Conservation (phyloP, 805 yeast genomes). For the Clavispora phyllophila region DNA sequence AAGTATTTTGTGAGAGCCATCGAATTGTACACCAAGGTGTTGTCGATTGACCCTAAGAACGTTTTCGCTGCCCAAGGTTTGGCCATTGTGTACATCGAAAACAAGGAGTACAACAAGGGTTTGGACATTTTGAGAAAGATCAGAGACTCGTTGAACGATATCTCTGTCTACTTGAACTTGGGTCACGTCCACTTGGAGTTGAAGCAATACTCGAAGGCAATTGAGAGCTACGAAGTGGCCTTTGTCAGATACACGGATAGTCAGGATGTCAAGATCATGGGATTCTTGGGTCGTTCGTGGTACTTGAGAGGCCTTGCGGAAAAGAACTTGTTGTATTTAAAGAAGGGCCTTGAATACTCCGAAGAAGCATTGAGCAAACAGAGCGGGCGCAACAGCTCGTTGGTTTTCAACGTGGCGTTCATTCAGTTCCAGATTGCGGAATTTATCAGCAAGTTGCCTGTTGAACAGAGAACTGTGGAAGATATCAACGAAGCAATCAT, state of each 20-base stretch:
- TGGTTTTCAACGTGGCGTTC: slow-evolving; percentile 76
- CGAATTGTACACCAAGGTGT: slow-evolving; percentile 83
- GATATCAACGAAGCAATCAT: slow-evolving; percentile 54
- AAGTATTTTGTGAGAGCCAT: slow-evolving; percentile 86
- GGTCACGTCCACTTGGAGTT: slow-evolving; percentile 85
- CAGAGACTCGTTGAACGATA: slow-evolving; percentile 83
- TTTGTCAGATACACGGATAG: slow-evolving; percentile 57
- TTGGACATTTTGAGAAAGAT: slow-evolving; percentile 82
- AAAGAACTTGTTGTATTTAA: slow-evolving; percentile 54
- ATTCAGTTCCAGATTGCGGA: slow-evolving; percentile 86
- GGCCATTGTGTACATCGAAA: slow-evolving; percentile 88
- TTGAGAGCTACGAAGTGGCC: slow-evolving; percentile 84
- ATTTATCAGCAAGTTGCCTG: slow-evolving; percentile 55
- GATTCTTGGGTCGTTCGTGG: slow-evolving; percentile 87
- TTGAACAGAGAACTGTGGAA: slow-evolving; percentile 53
- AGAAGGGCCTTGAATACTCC: slow-evolving; percentile 59
- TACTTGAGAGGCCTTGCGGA: slow-evolving; percentile 68
- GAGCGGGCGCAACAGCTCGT: slow-evolving; percentile 25
- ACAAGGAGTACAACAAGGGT: slow-evolving; percentile 68
- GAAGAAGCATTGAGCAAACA: slow-evolving; percentile 45
- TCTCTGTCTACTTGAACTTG: slow-evolving; percentile 74
- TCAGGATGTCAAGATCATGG: slow-evolving; percentile 60
- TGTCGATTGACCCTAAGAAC: slow-evolving; percentile 76
- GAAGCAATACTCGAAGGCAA: slow-evolving; percentile 77
- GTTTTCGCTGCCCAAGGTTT: slow-evolving; percentile 98